Evolutionary conservation across 495 filamentous ascomycete species (phyloP), one percentile per base, ranked within the genome.

Genomic region (Trypethelium eluteriae): DNA sequence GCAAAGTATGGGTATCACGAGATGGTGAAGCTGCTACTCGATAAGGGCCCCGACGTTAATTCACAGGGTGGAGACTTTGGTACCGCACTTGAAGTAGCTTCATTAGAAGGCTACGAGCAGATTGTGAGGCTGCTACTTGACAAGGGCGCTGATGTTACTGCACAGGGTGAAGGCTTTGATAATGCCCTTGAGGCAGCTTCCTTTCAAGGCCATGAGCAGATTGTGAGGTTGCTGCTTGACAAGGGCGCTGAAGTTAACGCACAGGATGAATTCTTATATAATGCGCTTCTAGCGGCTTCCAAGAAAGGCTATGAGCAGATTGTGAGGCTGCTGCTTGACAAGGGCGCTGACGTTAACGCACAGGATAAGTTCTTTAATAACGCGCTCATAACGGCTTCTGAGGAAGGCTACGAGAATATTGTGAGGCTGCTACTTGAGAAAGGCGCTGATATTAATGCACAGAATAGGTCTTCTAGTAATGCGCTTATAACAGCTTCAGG

Each of bases 11-110:
- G 41, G 7, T 14, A 44, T 44, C 0, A 44, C 14, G 41, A 7
- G 6, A 14, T 59, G 18, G n/a, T 65, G 12, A 38, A 50, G 63
- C 38, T 49, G 1, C 36, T 66, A 41, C 68, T 72, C 34, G 50
- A 64, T 14, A 47, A 66, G 12, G 63, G 64, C 16, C 66, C 70
- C 18, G 68, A 71, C 56, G 66, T 72, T 18, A 69, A 71, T 46
- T 66, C 69, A 2, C 66, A 64, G 41, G 69, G 66, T 25, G 69
- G 66, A 1, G 12, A 61, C 3, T 66, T 67, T 64, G 66, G 69
- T 34, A 71, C 50, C 53, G 69, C 70, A 0, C 64, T 70, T 2
- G 44, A 59, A 1, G 69, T 59, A 12, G 70, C 70, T 32, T 64
- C 69, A 39, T 39, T 16, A 38, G 35, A 38, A 0, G 65, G 65